Base-by-base conservation (phyloP, 2,329 filamentous ascomycete species). In the Kalaharituber pfeilii region DNA sequence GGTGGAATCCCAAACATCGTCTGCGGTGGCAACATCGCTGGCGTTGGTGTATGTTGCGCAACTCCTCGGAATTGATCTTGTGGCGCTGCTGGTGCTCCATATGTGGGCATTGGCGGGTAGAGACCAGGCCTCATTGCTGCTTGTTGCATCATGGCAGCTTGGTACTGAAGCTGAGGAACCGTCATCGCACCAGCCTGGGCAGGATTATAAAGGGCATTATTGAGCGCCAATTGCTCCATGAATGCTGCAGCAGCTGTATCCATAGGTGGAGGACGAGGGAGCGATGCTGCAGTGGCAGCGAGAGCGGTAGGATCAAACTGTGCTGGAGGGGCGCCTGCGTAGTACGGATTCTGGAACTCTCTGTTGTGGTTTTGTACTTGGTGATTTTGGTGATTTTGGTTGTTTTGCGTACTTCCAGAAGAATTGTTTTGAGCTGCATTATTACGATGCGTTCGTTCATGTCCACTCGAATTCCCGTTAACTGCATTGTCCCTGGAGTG, bases 291-390 rank as follows among this genome's bases (percentile, higher is more conserved):
- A 13, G 42, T 22, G n/a, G 42, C 42, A 49, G 24, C 47, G 30
- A 28, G 13, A 2, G 18, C 44, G 30, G 24, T 13, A 50, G 24
- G 27, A 15, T 50, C 47, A 5, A 22, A 50, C 30, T 57, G 49
- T 56, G 57, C 28, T 62, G 49, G 53, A 47, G 62, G 28, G 62
- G 56, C 39, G 62, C 59, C 49, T 62, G 59, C 56, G 62, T 62
- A 26, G 59, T 59, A 42, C 60, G 53, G 18, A 59, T 58, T 53
- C 57, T 33, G 59, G 55, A 18, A 62, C 59, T 39, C 63, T 56
- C 13, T 50, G 57, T 47, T 26, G n/a, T 50, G 47, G 47, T 5
- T 15, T 53, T 53, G 52, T 44, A 57, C n/a, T 22, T 47, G 42
- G n/a, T 47, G 42, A 13, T 47, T 20, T 25, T 5, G 42, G 13